Evolutionary conservation across 2,329 filamentous ascomycete genomes (phyloP), one percentile per base, ranked within the genome.

Genomic region (Sporothrix euskadiensis): DNA sequence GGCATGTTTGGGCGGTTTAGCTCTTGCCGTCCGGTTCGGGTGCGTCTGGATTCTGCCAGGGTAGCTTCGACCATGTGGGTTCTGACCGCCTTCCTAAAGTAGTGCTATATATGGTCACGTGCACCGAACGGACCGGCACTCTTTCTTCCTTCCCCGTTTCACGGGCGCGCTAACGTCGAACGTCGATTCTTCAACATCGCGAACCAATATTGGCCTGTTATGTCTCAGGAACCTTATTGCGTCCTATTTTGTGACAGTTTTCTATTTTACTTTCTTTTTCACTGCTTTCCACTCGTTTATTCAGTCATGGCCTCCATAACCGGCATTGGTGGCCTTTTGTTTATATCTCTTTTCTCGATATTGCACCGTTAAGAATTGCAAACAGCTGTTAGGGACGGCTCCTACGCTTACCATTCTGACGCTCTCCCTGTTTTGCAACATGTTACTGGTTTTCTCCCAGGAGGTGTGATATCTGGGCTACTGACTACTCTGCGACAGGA

Each of bases 51-150:
- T 68, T 69, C 65, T 69, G 65, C 65, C 65, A 35, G 26, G 26
- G 14, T 32, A 52, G 65, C 65, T 52, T 19, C 26, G 14, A 10
- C 19, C 26, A n/a, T 9, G n/a, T 52, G 4, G 2, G 2, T 6
- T 19, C 14, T 69, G 47, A 69, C 66, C 68, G 68, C 68, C 52
- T 70, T 57, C 39, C 68, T 52, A 39, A 16, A n/a, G 30, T 26
- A 39, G 26, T 3, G n/a, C 59, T 35, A 19, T 19, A 8, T 44
- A 14, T 10, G 14, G 22, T 30, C 41, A 49, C 41, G 59, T 63
- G 59, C 30, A 35, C 19, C 16, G 26, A 16, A 47, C 41, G 39
- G 39, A 41, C 39, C 10, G 3, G 2, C 39, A 41, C 39, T 41
- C 39, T 41, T 41, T 41, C 39, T 10, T 41, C 41, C 41, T 12